A percentile compares a stretch with the other conserved stretches of the same genome.
Conservation (phyloP, 78 protist species). For the Cyanophora paradoxa region DNA sequence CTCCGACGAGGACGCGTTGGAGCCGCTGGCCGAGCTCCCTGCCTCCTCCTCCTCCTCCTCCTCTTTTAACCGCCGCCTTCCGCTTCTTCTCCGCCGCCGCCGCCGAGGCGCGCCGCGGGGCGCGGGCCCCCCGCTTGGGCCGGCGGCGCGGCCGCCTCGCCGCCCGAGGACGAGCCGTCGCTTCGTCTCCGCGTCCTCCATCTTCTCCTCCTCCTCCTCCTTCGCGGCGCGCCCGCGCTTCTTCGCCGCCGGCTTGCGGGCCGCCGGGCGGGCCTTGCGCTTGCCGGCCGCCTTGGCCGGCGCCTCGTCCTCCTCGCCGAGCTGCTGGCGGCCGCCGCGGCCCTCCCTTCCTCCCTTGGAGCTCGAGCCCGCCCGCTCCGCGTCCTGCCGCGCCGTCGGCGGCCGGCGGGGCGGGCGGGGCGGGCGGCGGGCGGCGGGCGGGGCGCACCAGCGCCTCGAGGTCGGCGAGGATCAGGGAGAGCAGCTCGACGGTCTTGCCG, state of each 20-base stretch:
- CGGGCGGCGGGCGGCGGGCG: too few relatives aligned
- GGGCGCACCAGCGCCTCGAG: too few relatives aligned
- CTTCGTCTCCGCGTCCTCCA: neutral
- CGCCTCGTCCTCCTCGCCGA: neutral
- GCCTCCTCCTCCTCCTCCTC: too few relatives aligned
- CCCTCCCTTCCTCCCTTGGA: neutral
- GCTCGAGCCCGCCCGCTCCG: neutral
- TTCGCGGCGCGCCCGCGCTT: neutral
- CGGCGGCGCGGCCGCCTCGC: neutral
- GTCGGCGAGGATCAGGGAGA: neutral
- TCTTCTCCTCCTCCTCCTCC: neutral
- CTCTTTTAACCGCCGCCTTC: too few relatives aligned
- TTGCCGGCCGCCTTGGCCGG: neutral
- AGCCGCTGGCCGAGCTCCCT: too few relatives aligned
- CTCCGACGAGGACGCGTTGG: too few relatives aligned
- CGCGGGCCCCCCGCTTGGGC: neutral
- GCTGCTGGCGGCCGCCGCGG: neutral
- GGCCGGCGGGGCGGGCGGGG: neutral
- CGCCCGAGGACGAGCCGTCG: neutral
- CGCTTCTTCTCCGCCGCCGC: neutral
- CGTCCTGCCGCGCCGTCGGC: too few relatives aligned
- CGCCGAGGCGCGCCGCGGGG: neutral
- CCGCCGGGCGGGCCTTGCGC: neutral
- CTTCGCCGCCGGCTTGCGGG: neutral
- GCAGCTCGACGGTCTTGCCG: constrained; percentile 12